Base-by-base conservation (phyloP, 169 alveolate genomes). In the Plasmodium malariae region DNA sequence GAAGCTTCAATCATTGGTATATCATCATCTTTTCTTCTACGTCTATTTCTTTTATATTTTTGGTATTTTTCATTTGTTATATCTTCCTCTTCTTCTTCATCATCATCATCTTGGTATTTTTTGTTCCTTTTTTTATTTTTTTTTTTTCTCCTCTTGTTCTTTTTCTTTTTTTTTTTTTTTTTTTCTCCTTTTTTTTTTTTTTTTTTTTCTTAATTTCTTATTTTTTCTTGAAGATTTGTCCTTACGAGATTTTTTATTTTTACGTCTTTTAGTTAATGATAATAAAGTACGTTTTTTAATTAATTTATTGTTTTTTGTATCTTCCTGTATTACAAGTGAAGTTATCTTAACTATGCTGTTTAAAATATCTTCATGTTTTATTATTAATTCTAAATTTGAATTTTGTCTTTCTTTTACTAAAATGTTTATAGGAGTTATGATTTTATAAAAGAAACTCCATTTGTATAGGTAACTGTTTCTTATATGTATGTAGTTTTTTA, bases 261-360 rank as follows among this genome's bases (percentile, higher is more conserved):
- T 68, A 1, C 19, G 26, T 17, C 62, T 37, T 57, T 3, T 55
- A n/a, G 87, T 34, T 63, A 73, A 37, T 7, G 87, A 55, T 12
- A 73, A 17, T 9, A 73, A 63, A 32, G 57, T 34, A 1, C 87
- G 87, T 17, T 28, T 40, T 21, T 48, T 55, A 21, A 59, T 19
- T 9, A 55, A 34, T 37, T 1, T n/a, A 5, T 55, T 1, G 1
- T 3, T 40, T 37, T 68, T 40, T 37, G 37, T n/a, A 30, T 0
- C 4, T 36, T 51, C 49, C 55, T 49, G 14, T 37, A n/a, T n/a
- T n/a, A n/a, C n/a, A n/a, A n/a, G n/a, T n/a, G n/a, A n/a, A n/a
- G n/a, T n/a, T n/a, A n/a, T 45, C 1, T 1, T 17, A 45, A 1
- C 1, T 45, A 45, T 3, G 14, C 55, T 11, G 55, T 3, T 3